These are phyloP conservation scores for Vitis hybrid DNA, from an alignment of 177 flowering plant species.

Conservation along the genomic window DNA sequence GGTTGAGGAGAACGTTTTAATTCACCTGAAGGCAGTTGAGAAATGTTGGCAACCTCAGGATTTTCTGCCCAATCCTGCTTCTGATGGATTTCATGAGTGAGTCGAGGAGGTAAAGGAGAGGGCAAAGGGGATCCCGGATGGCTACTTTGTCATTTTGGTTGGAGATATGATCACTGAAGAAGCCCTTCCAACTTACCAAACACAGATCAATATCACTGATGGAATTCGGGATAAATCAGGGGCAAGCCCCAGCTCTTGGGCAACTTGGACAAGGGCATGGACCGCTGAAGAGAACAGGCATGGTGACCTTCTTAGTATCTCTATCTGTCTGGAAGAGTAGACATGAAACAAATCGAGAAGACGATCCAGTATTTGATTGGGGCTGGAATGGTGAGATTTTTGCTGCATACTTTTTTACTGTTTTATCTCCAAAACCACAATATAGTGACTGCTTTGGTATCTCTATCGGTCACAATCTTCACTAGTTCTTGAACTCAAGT, in stretches of 20 bases:
- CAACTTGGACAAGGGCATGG: conserved; percentile 28
- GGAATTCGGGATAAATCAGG: conserved; percentile 12
- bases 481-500: too few relatives aligned
- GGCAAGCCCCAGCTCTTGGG: conserved; percentile 13
- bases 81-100: conserved; percentile 21
- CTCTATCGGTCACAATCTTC: too few relatives aligned
- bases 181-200: conserved; percentile 24
- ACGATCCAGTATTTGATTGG: conserved; percentile 24
- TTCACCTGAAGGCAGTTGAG: conserved; percentile 20
- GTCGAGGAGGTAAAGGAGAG: conserved; percentile 13
- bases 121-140: conserved; percentile 21
- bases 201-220: conserved; percentile 11
- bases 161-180: conserved; percentile 27
- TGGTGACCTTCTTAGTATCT: too few relatives aligned
- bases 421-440: too few relatives aligned
- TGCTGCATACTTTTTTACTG: not conserved
- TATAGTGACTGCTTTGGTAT: too few relatives aligned
- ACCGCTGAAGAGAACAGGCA: not conserved
- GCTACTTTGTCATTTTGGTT: conserved; percentile 26
- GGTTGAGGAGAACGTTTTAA: conserved; percentile 12
- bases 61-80: too few relatives aligned
- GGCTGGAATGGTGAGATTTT: conserved; percentile 26
- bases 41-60: conserved; percentile 27
- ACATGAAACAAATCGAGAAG: conserved; percentile 26
- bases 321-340: too few relatives aligned